Base-by-base conservation (phyloP, 2,329 filamentous ascomycete species). In the Fusarium sterilihyphosum region DNA sequence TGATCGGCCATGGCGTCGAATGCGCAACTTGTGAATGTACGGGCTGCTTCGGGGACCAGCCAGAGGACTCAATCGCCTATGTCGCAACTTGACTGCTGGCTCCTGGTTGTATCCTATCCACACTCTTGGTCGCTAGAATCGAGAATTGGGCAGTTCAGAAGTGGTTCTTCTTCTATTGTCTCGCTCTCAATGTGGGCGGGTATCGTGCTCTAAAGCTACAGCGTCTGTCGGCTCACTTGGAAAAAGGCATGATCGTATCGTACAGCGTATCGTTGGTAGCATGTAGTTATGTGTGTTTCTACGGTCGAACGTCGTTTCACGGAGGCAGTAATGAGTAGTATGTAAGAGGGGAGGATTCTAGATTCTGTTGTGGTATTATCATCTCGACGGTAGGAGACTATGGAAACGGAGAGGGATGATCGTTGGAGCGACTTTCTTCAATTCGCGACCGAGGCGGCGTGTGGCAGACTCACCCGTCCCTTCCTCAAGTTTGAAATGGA, bases 1-100 rank as follows among this genome's bases (percentile, higher is more conserved):
- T 83, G 81, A 63, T 85, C 83, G 65, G 81, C 81, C 85, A 87
- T 87, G 44, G 38, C 56, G 61, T 54, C 33, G 58, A 67, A 65
- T 65, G 43, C 47, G n/a, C 44, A 29, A 50, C 49, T 59, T 20
- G 47, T 52, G 49, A 46, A 65, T 38, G 38, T 12, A 37, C 37
- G 24, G 33, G 24, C 22, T 38, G 22, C 56, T 52, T 63, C 56
- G 35, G 44, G 35, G 44, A 40, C 31, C 46, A 61, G 67, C 65
- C 65, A 53, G 53, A 67, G 43, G 56, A 40, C 38, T 50, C 52
- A 35, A 61, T 53, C 43, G 44, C 70, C 41, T 64, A 61, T 60
- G 29, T 50, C 43, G 49, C 24, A 47, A 43, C 43, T 40, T 43
- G 44, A 56, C 63, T 60, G 58, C 61, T 49, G 49, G 49, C 63